Percentiles rank a stretch among this genome's conserved stretches.
Conservation (phyloP, 2,329 filamentous ascomycete species). For the Fusarium verticillioides region DNA sequence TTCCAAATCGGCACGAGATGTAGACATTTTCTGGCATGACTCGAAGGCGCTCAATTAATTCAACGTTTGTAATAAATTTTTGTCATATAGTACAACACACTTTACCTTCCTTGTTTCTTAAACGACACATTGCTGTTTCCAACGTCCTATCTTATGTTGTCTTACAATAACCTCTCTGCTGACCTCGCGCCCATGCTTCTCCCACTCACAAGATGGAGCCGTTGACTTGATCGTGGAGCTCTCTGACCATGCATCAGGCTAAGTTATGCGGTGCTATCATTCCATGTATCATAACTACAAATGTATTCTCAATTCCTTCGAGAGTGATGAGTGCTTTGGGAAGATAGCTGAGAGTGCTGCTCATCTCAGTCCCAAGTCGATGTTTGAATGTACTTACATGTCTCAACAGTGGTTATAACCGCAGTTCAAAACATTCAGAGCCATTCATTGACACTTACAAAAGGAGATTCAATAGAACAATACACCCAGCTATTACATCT, state of each 20-base stretch:
- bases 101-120: neutral
- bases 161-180: neutral
- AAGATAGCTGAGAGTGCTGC: neutral
- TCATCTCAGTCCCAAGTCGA: too few species aligned
- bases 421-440: neutral
- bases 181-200: accelerated
- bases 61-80: neutral
- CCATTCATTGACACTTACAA: neutral
- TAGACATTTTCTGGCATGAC: too few species aligned
- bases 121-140: accelerated
- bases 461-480: neutral
- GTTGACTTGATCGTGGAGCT: neutral
- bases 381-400: too few species aligned
- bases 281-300: neutral
- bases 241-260: slow-evolving; percentile 1
- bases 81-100: neutral
- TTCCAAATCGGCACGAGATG: neutral
- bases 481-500: neutral
- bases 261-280: neutral
- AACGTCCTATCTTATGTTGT: neutral
- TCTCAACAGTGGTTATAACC: too few species aligned
- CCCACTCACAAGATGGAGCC: neutral
- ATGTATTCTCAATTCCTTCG: neutral
- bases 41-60: neutral
- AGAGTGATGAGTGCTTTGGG: neutral